A percentile compares a stretch with the other conserved stretches of the same genome.
Conservation (phyloP, 306 rosid species). For the Rosa rugosa region DNA sequence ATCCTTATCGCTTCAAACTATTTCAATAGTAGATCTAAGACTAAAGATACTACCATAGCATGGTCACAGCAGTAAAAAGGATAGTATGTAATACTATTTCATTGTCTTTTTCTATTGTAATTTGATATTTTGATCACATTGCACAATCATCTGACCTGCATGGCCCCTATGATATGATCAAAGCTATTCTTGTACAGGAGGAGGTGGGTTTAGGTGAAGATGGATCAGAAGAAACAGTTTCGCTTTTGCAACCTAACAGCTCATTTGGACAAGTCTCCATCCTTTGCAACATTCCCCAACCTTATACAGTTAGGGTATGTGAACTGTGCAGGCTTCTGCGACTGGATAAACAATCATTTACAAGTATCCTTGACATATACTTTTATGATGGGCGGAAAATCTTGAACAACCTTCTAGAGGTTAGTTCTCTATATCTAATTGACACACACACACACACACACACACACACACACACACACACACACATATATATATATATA, state of each 20-base stretch:
- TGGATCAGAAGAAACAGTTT: conserved; percentile 70
- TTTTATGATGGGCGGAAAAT: conserved; percentile 88
- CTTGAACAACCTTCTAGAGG: conserved; percentile 92
- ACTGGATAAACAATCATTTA: conserved; percentile 86
- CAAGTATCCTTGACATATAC: conserved; percentile 81
- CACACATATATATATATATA: too few relatives aligned
- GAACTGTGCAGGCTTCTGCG: conserved; percentile 87
- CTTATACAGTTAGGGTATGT: conserved; percentile 82
- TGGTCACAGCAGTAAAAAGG: too few relatives aligned
- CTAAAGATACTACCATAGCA: too few relatives aligned
- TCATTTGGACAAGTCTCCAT: conserved; percentile 88
- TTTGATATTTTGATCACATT: too few relatives aligned
- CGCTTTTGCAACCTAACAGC: conserved; percentile 52
- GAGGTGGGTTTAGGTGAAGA: conserved; percentile 67
- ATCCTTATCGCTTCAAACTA: too few relatives aligned
- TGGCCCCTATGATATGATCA: too few relatives aligned
- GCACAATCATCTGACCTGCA: too few relatives aligned
- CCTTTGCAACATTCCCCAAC: conserved; percentile 96
- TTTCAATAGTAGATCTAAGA: too few relatives aligned
- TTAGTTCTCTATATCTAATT: conserved; percentile 25
- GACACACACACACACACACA: not conserved
- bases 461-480: too few relatives aligned
- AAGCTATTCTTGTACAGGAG: conserved; percentile 54
- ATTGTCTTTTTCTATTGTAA: too few relatives aligned
- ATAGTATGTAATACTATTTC: too few relatives aligned